Evolutionary conservation across 805 yeast genomes (phyloP), one percentile per base, ranked within the genome.

Genomic region (Spathaspora gorwiae): DNA sequence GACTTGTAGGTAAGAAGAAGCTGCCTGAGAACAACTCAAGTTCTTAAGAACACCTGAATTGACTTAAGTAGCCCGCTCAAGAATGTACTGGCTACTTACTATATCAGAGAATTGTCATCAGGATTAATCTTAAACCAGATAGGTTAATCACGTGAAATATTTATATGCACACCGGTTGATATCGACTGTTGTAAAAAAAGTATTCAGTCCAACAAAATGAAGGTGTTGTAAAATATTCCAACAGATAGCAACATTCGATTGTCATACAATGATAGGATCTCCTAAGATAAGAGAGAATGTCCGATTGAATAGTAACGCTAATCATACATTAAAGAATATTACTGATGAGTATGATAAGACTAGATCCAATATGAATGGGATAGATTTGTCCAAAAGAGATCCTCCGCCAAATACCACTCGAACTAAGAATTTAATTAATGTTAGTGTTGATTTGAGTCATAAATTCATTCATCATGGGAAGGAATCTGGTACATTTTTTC

Each of bases 241-340:
- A 29, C 32, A 2, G 6, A 9, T 29, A 29, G 9, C 12, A 29
- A 19, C 24, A 19, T 19, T 19, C 24, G 24, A 19, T 19, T 19
- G 24, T 19, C 32, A 29, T 29, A 29, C 32, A 29, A 29, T 29
- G 32, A 29, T 29, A 9, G 32, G 12, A 29, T 26, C 40, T 19
- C 41, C 49, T 3, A 42, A 46, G 11, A 46, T 46, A 26, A 26
- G 36, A 24, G 46, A 46, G 11, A 37, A 39, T 43, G 42, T 46
- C 26, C 14, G 46, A 36, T 19, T 43, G 24, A 42, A 43, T 39
- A 38, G 34, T 36, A 35, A 46, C 5, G 36, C 26, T 13, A 42
- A 41, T 15, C 40, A 37, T 8, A 11, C 35, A 8, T 41, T 45
- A 15, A 45, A 27, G 12, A 42, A 45, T 30, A 45, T 45, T 7